Conservation (phyloP, 768 basidiomycete genomes). For the Suillus weaverae region DNA sequence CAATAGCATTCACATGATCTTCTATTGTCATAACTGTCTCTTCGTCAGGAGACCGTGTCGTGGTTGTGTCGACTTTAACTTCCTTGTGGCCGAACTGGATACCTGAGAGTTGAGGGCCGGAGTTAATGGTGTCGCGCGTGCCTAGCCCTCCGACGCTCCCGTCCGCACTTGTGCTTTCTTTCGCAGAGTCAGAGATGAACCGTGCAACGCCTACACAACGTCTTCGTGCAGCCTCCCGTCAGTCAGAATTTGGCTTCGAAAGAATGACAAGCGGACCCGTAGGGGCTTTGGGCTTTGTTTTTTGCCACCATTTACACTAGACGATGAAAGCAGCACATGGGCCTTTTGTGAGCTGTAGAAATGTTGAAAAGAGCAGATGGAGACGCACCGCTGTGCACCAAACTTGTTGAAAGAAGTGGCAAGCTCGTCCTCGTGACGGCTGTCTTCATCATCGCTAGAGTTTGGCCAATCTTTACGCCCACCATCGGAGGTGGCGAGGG, state of each 20-base stretch:
- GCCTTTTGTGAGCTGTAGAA: constrained; percentile 76
- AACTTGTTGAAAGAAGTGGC: constrained; percentile 72
- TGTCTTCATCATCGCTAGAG: constrained; percentile 59
- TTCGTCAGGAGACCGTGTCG: no score
- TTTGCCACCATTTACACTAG: constrained; percentile 47
- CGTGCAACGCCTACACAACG: constrained; percentile 34
- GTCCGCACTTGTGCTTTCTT: no score
- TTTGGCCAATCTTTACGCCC: constrained; percentile 36
- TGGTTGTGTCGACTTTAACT: no score
- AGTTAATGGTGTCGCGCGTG: no score
- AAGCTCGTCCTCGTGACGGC: constrained; percentile 59
- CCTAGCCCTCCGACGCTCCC: no score
- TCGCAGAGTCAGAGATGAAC: constrained; percentile 30
- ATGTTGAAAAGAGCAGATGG: constrained; percentile 25
- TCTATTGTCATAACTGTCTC: no score
- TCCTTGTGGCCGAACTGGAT: no score
- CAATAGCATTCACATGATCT: no score
- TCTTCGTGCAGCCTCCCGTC: constrained; percentile 77
- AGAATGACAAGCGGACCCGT: constrained; percentile 81
- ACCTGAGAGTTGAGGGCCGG: no score
- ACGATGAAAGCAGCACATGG: constrained; percentile 11
- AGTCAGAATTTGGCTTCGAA: constrained; percentile 83
- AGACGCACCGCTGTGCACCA: constrained; percentile 84
- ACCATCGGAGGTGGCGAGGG: constrained; percentile 51
- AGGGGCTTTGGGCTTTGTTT: constrained; percentile 36